Evolutionary conservation across 78 protist genomes (phyloP).

Genomic region (Polysphondylium violaceum): DNA sequence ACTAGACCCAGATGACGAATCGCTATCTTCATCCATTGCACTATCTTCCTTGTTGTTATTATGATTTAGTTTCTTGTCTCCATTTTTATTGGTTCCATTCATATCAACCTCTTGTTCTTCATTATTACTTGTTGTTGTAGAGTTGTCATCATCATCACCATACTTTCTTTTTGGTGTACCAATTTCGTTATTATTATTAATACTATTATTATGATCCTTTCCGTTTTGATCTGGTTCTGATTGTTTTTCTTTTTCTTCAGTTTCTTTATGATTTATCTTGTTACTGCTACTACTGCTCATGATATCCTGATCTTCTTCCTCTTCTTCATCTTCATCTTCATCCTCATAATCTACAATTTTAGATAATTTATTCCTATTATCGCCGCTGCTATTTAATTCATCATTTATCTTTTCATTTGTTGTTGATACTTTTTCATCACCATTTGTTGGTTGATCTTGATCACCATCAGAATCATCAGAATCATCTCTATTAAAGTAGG

Average conservation of each 20-base stretch:
- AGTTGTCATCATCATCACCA: neutral
- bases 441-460: neutral
- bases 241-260: neutral
- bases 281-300: neutral
- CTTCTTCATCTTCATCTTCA: neutral
- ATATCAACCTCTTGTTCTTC: neutral
- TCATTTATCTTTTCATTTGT: neutral
- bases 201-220: neutral
- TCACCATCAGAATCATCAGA: constrained; percentile 8
- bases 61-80: neutral
- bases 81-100: neutral
- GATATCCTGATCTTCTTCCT: neutral
- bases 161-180: constrained; percentile 12
- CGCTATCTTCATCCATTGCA: neutral
- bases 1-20: neutral
- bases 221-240: neutral
- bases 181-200: neutral
- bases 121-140: neutral
- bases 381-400: neutral
- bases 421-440: neutral
- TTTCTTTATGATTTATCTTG: neutral
- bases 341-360: neutral
- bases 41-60: neutral
- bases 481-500: constrained; percentile 21
- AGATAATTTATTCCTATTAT: neutral